Conservation (phyloP, 257 asterid species). For the Nicotiana otophora region DNA sequence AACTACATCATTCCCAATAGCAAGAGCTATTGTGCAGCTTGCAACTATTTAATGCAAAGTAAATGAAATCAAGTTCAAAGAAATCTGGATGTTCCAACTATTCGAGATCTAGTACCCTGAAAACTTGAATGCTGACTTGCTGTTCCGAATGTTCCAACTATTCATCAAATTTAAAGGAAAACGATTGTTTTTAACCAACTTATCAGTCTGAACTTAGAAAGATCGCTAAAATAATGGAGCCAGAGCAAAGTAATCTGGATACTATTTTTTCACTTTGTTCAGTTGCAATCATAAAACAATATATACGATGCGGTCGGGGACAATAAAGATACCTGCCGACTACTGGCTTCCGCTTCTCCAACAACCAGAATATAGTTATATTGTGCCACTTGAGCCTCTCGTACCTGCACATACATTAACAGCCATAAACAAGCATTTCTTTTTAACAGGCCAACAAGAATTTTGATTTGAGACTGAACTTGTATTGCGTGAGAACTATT, state of each 20-base stretch:
- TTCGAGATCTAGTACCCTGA: too few relatives aligned
- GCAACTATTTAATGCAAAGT: neutral
- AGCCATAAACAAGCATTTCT: neutral
- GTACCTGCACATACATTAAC: slow-evolving; percentile 41
- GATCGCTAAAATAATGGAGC: slow-evolving; percentile 33
- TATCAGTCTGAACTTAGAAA: neutral
- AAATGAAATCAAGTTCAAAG: neutral
- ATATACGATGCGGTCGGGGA: neutral
- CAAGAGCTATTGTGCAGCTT: neutral
- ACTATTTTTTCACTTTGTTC: slow-evolving; percentile 7
- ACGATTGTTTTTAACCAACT: neutral
- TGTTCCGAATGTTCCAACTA: too few relatives aligned
- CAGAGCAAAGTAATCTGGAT: neutral
- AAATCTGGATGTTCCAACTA: too few relatives aligned
- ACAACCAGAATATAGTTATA: slow-evolving; percentile 95
- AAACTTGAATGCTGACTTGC: too few relatives aligned
- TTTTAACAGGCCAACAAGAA: neutral
- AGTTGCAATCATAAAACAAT: neutral
- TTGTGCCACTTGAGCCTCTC: slow-evolving; percentile 94
- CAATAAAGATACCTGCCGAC: slow-evolving; percentile 23
- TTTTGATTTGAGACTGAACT: neutral
- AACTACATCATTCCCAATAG: neutral
- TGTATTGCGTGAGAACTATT: neutral
- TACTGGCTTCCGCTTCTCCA: slow-evolving; percentile 86
- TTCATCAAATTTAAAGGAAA: neutral